Evolutionary conservation across 1,284 basidiomycete species (phyloP).

Genomic region (Earliella scabrosa): DNA sequence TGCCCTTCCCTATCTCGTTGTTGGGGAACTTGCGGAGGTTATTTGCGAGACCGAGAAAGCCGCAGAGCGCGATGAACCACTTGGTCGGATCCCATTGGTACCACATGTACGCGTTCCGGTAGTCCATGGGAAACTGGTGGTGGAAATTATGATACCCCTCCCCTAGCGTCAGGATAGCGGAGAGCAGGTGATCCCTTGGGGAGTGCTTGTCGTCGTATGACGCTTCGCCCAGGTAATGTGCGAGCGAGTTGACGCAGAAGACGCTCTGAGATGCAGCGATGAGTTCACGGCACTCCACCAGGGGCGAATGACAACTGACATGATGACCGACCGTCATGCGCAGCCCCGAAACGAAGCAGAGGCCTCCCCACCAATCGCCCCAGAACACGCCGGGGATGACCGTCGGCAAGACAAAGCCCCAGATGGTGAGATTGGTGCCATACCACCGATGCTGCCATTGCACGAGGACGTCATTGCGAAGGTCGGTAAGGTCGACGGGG

Average conservation of each 20-base stretch:
- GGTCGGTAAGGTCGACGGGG: conserved; percentile 86
- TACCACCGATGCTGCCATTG: conserved; percentile 91
- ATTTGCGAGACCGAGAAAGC: conserved; percentile 75
- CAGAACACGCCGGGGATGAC: conserved; percentile 81
- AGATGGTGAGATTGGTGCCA: conserved; percentile 68
- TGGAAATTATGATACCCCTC: conserved; percentile 99
- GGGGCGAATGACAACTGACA: too few species aligned
- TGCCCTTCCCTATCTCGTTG: conserved; percentile 91
- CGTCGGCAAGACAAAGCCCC: conserved; percentile 80
- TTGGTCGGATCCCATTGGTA: conserved; percentile 91
- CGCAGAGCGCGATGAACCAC: conserved; percentile 84
- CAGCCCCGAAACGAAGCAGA: conserved; percentile 90
- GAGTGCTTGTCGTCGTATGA: conserved; percentile 96
- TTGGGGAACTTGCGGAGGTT: conserved; percentile 94
- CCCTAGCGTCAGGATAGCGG: conserved; percentile 87
- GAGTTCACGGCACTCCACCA: too few species aligned
- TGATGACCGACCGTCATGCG: too few species aligned
- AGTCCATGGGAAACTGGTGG: conserved; percentile 95
- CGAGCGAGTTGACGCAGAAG: conserved; percentile 95
- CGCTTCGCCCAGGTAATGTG: conserved; percentile 91
- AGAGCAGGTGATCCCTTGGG: conserved; percentile 87
- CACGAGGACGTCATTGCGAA: conserved; percentile 78
- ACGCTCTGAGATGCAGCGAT: conserved; percentile 69
- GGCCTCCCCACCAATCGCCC: conserved; percentile 85
- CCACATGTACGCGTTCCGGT: conserved; percentile 92